Evolutionary conservation across 352 stramenopile genomes (phyloP).

Genomic region (Pythium utonaiense): DNA sequence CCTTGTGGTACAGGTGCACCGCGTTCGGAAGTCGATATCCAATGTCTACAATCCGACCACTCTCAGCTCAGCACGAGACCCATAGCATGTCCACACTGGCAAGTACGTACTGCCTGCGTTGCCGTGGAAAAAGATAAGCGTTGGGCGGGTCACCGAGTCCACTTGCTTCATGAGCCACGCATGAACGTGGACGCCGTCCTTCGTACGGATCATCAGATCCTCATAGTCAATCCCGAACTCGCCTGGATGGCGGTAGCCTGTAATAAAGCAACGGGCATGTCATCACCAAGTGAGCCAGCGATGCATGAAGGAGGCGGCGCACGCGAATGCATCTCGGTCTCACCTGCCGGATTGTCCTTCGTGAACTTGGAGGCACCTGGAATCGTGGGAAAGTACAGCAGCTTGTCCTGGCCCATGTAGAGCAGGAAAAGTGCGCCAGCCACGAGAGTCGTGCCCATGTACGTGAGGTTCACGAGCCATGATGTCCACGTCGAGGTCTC

Average conservation of each 20-base stretch:
- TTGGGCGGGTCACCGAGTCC: conserved; percentile 51
- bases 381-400: conserved; percentile 83
- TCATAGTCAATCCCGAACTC: conserved; percentile 90
- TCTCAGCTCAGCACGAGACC: too few relatives aligned
- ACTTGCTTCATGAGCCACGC: conserved; percentile 91
- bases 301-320: too few relatives aligned
- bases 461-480: conserved; percentile 63
- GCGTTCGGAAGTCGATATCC: conserved; percentile 92
- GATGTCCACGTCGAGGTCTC: conserved; percentile 36
- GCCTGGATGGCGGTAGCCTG: conserved; percentile 83
- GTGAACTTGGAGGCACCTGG: conserved; percentile 75
- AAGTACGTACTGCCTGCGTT: conserved; percentile 88
- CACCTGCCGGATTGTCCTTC: conserved; percentile 75
- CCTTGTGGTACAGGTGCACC: conserved; percentile 84
- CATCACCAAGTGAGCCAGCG: too few relatives aligned
- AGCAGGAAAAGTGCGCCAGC: conserved; percentile 62
- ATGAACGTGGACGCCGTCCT: conserved; percentile 86
- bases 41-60: conserved; percentile 64
- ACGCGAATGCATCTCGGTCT: neutral
- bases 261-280: too few relatives aligned
- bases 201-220: conserved; percentile 80
- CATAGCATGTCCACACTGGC: too few relatives aligned
- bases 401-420: conserved; percentile 78
- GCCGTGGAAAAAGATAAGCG: conserved; percentile 94
- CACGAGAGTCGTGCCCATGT: conserved; percentile 58